Base-by-base conservation (phyloP, 2,329 filamentous ascomycete species). In the Pezicula radicicola region DNA sequence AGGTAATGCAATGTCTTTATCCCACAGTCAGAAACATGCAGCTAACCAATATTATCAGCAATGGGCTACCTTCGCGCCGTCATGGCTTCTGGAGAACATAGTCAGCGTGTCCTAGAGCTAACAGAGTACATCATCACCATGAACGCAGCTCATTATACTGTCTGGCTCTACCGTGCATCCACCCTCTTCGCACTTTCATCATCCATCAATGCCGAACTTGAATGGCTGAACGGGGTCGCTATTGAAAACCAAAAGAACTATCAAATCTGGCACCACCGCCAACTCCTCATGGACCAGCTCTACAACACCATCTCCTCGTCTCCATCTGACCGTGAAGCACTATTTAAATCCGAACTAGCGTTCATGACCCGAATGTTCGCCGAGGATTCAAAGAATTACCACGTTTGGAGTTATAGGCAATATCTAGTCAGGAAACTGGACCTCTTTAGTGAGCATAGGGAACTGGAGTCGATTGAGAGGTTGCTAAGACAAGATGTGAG, bases 71-170 rank as follows among this genome's bases (percentile, higher is more conserved):
- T 99, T 49, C 88, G 94, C 55, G 92, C 94, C 55, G 82, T 96
- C 61, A 99, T 99, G 93, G 88, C 89, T 13, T 78, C 76, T 45
- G 88, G 95, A 67, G 94, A 99, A 71, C 81, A 87, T 75, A 91
- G 88, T 21, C 80, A 86, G 19, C 82, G 94, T 45, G 88, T 85
- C 35, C 79, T 99, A 41, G 80, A 77, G 30, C 81, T 99, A 56
- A 99, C 94, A 4, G 87, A 91, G 67, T 85, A 93, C 70, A 85
- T 99, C 66, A 97, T 99, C 66, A 77, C 78, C 54, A 85, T 97
- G 80, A 99, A 99, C 70, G 89, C 94, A 15, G 92, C 94, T 1
- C 94, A 99, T 75, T 99, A 99, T 74, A 99, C 94, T 15, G 93
- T 97, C 55, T 99, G 94, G 94, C 83, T 97, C 19, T 99, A 96